Evolutionary conservation across 345 rosid species (phyloP).

Genomic region (Hibiscus mutabilis): DNA sequence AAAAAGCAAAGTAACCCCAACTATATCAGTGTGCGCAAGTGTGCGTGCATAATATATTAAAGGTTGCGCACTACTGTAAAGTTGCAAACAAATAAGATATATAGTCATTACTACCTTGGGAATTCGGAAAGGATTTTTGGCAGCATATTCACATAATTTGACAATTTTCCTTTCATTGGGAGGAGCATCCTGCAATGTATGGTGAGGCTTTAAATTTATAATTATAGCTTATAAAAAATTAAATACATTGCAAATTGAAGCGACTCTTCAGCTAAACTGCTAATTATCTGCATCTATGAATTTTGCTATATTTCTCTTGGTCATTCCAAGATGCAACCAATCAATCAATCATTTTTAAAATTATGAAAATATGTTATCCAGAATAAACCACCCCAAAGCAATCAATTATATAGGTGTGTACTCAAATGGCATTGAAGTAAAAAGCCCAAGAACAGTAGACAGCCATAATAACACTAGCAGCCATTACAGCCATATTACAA

Average conservation of each 20-base stretch:
- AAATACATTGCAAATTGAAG: background rate
- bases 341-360: too few species aligned
- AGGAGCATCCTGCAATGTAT: conserved; percentile 49
- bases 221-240: background rate
- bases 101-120: conserved; percentile 56
- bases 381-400: too few species aligned
- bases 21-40: too few species aligned
- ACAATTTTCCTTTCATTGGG: conserved; percentile 77
- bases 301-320: background rate
- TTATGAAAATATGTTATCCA: too few species aligned
- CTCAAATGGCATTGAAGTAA: background rate
- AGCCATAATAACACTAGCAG: too few species aligned
- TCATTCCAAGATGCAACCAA: background rate
- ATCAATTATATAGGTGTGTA: background rate
- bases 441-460: background rate
- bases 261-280: background rate
- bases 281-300: background rate
- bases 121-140: conserved; percentile 74
- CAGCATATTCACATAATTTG: conserved; percentile 92
- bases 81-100: background rate
- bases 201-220: background rate
- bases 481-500: background rate
- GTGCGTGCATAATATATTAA: too few species aligned
- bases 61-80: too few species aligned
- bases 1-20: background rate